Conservation (phyloP, 352 stramenopile genomes). For the Phytophthora tubulina region DNA sequence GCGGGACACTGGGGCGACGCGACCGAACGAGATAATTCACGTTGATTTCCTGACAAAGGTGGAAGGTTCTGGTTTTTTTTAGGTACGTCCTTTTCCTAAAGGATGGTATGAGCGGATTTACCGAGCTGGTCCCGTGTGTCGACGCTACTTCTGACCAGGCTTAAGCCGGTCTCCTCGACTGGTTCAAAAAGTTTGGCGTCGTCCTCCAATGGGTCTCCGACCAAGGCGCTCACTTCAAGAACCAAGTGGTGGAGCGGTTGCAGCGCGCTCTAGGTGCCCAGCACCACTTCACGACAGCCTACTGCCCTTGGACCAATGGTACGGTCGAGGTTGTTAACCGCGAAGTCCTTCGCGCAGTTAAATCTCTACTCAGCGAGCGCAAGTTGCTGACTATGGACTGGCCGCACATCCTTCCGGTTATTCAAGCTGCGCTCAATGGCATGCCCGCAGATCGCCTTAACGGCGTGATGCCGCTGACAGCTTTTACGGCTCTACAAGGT, state of each 20-base stretch:
- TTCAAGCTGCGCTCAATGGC: conserved; percentile 22
- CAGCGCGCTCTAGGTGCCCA: background rate
- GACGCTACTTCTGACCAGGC: background rate
- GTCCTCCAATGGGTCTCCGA: background rate
- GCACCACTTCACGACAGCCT: conserved; percentile 5
- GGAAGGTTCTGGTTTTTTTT: too few relatives aligned
- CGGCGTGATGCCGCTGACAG: conserved; percentile 10
- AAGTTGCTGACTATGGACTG: background rate
- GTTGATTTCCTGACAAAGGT: too few relatives aligned
- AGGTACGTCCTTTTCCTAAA: too few relatives aligned
- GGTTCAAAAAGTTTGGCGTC: conserved; percentile 7
- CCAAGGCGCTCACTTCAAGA: background rate
- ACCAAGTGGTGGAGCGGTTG: background rate
- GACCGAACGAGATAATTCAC: too few relatives aligned
- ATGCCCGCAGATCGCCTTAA: conserved; percentile 14
- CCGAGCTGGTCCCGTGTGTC: too few relatives aligned
- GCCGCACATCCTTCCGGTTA: background rate
- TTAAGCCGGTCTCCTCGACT: conserved; percentile 14
- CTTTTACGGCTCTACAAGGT: conserved; percentile 22
- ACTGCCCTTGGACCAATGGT: conserved; percentile 27
- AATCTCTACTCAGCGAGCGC: conserved; percentile 2
- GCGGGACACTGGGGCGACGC: too few relatives aligned
- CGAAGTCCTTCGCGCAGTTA: conserved; percentile 9
- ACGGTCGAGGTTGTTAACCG: conserved; percentile 47
- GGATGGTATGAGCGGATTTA: too few relatives aligned